phyloP scores from a whole-genome alignment of 2,329 filamentous ascomycete genomes.

The Cercospora zeina region DNA sequence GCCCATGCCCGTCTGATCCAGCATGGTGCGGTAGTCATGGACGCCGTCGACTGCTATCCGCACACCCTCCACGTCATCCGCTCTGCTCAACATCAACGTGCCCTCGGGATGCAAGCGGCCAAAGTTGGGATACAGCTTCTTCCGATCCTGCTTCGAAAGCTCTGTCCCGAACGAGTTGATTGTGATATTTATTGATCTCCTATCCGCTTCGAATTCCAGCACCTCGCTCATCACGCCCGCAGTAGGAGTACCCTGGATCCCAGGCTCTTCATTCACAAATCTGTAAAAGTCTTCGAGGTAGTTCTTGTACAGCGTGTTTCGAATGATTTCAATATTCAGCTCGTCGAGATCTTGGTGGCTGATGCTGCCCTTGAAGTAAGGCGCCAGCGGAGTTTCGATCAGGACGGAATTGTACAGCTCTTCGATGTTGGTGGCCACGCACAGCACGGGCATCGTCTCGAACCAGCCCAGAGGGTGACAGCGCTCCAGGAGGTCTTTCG shows the following conservation, averaged over 20 bases:
- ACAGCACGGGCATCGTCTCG: constrained; percentile 97
- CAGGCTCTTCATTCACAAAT: constrained; percentile 86
- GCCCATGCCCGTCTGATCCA: constrained; percentile 82
- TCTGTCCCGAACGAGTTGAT: constrained; percentile 98
- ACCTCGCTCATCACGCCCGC: constrained; percentile 94
- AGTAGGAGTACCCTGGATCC: constrained; percentile 84
- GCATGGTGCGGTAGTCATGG: constrained; percentile 91
- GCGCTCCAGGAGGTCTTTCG: constrained; percentile 87
- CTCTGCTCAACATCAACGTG: constrained; percentile 87
- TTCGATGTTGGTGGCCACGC: constrained; percentile 96
- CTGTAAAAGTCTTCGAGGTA: constrained; percentile 97
- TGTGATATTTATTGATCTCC: constrained; percentile 97
- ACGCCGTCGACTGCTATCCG: constrained; percentile 90
- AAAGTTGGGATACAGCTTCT: constrained; percentile 92
- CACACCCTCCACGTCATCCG: constrained; percentile 93
- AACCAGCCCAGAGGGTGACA: constrained; percentile 99
- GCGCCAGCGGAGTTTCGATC: constrained; percentile 91
- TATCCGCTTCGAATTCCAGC: constrained; percentile 93
- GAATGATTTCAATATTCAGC: constrained; percentile 97
- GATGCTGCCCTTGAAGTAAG: constrained; percentile 95
- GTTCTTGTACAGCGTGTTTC: constrained; percentile 99
- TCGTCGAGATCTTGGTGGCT: constrained; percentile 97
- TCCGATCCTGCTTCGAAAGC: constrained; percentile 86
- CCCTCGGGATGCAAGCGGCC: constrained; percentile 92
- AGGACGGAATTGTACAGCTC: constrained; percentile 98